Percentiles rank a stretch among this genome's conserved stretches.
These are phyloP conservation scores for Mycena metata DNA, from an alignment of 768 basidiomycete genomes.

Conservation along the genomic window DNA sequence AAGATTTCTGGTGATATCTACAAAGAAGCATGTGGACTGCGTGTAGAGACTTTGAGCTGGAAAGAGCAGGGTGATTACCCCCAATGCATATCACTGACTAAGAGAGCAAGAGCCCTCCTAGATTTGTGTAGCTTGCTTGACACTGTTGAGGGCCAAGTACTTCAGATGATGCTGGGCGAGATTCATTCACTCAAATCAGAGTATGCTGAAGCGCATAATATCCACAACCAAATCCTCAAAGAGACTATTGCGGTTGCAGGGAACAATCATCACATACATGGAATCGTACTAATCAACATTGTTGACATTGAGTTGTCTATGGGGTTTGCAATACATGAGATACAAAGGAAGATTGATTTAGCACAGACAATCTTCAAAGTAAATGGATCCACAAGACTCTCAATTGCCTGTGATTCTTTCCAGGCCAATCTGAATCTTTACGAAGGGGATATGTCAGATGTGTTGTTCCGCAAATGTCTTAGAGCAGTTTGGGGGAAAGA, in stretches of 20 bases:
- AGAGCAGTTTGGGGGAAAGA: neutral
- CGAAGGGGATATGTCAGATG: neutral
- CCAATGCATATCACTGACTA: neutral
- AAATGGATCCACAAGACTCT: neutral
- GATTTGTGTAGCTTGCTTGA: neutral
- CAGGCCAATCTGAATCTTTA: neutral
- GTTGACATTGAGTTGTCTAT: neutral
- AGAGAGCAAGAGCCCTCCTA: neutral
- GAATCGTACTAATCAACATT: neutral
- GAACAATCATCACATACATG: neutral
- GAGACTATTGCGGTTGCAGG: neutral
- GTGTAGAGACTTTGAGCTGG: neutral
- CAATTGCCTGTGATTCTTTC: neutral
- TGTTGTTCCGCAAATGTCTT: neutral
- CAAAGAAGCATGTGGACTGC: neutral
- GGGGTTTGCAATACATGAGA: neutral
- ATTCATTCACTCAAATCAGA: neutral
- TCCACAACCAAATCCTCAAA: neutral
- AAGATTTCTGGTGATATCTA: neutral
- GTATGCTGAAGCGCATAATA: neutral
- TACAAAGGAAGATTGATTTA: neutral
- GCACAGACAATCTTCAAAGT: neutral
- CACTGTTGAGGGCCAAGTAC: neutral
- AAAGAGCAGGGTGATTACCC: neutral
- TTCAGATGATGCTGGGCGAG: neutral